Conservation (phyloP, 257 asterid species). For the Knoxia roxburghii region DNA sequence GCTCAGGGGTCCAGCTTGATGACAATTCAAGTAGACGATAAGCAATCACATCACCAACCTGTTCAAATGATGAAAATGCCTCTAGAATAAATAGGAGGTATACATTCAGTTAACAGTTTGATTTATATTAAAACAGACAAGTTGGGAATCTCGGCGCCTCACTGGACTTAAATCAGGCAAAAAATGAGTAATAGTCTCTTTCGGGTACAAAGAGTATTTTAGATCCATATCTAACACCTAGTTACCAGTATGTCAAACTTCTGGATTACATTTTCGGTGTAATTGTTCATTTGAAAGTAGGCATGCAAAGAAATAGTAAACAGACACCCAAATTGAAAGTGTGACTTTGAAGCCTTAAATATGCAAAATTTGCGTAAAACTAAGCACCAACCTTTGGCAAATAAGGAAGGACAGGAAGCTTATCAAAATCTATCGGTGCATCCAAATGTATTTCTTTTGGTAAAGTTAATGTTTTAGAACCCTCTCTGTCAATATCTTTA, state of each 20-base stretch:
- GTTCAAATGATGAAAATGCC: slow-evolving; percentile 14
- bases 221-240: not conserved
- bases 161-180: not conserved
- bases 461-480: slow-evolving; percentile 24
- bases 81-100: not conserved
- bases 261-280: not conserved
- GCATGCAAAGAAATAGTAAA: not conserved
- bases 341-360: not conserved
- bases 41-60: slow-evolving; percentile 86
- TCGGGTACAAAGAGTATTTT: not conserved
- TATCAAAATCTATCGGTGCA: slow-evolving; percentile 48
- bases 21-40: slow-evolving; percentile 79
- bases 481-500: slow-evolving; percentile 29
- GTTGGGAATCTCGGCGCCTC: not conserved
- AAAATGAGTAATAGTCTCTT: not conserved
- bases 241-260: not conserved
- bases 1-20: slow-evolving; percentile 92
- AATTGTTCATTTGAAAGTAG: not conserved
- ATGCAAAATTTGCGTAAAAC: slow-evolving; percentile 7
- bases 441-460: slow-evolving; percentile 31
- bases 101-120: not conserved
- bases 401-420: slow-evolving; percentile 64
- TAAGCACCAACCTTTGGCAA: slow-evolving; percentile 55
- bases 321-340: not conserved
- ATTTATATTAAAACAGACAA: not conserved